phyloP scores from a whole-genome alignment of 139 green algal genomes.

The Micractinium sp. region DNA sequence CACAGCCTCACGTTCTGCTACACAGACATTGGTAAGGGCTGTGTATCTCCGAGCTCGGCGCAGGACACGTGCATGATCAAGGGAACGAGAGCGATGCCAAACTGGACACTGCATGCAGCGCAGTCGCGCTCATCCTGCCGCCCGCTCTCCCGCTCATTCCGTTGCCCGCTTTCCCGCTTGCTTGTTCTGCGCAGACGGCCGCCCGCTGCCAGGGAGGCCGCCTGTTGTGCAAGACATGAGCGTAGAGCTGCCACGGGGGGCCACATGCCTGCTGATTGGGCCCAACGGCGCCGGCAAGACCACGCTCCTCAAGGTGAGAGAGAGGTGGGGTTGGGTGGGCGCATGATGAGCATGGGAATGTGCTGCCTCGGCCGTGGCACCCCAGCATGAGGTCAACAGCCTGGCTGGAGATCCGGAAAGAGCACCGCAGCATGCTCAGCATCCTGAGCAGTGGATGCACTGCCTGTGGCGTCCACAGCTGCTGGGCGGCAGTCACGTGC shows the following conservation, averaged over 20 bases:
- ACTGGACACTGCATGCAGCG: not conserved
- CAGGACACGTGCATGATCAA: too few species aligned
- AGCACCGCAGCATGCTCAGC: too few species aligned
- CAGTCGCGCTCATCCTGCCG: not conserved
- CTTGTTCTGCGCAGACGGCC: conserved; percentile 72
- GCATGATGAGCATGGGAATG: not conserved
- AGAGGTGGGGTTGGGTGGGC: not conserved
- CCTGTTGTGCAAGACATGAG: conserved; percentile 78
- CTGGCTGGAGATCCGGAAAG: too few species aligned
- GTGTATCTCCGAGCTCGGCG: not conserved
- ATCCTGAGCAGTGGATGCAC: too few species aligned
- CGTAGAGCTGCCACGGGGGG: conserved; percentile 66
- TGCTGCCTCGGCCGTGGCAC: too few species aligned
- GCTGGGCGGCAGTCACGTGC: too few species aligned
- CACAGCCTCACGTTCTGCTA: conserved; percentile 75
- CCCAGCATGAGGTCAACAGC: too few species aligned
- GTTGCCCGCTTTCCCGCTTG: not conserved
- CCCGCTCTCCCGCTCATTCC: not conserved
- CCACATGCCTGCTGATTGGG: conserved; percentile 83
- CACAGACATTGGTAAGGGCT: conserved; percentile 71
- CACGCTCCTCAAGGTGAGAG: conserved; percentile 22
- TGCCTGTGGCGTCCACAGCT: too few species aligned
- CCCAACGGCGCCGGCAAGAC: conserved; percentile 73
- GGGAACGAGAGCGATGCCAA: too few species aligned
- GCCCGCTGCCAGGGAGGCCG: conserved; percentile 65